Evolutionary conservation across 768 basidiomycete genomes (phyloP), one percentile per base, ranked within the genome.

Genomic region (Clavulina sp.): DNA sequence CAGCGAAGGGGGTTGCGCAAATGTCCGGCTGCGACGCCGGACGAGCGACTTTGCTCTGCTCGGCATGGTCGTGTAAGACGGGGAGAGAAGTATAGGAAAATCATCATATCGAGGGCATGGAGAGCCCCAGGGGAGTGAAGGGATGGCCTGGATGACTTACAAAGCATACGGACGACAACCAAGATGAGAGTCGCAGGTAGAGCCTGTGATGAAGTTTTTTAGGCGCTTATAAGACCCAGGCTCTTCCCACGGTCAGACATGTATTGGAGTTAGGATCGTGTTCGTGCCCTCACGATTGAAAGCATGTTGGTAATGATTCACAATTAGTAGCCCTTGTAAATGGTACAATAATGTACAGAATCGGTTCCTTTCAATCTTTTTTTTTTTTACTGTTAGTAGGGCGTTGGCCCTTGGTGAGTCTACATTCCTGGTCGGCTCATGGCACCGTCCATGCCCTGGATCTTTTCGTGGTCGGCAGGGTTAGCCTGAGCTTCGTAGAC

Each of bases 401-500:
- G 36, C 13, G 36, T 13, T 38, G 36, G 19, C 19, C 19, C 13
- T 38, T 13, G 19, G 19, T 9, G 32, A 18, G 13, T 13, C 40
- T 48, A 55, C 52, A 55, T 48, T 30, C 54, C 54, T 2, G 76
- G 69, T 33, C 69, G 62, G 54, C 65, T 75, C 56, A 76, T 69
- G 54, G 68, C 70, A 5, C 78, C 77, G 32, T 80, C 78, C 41
- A 74, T 79, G n/a, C 86, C 85, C 59, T 77, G 78, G 46, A 88
- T 82, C 66, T 86, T 88, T 54, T 78, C 72, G 57, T 93, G 91
- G 62, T 93, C 91, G 1, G 86, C 83, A 29, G 83, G 68, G 57
- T 88, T 89, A 5, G 91, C 84, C 57, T 84, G 81, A 0, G 83
- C 67, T 64, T 95, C 91, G 59, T 93, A 95, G 9, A 93, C 78